Conservation (phyloP, 2,329 filamentous ascomycete species). For the Botryosphaeria dothidea region DNA sequence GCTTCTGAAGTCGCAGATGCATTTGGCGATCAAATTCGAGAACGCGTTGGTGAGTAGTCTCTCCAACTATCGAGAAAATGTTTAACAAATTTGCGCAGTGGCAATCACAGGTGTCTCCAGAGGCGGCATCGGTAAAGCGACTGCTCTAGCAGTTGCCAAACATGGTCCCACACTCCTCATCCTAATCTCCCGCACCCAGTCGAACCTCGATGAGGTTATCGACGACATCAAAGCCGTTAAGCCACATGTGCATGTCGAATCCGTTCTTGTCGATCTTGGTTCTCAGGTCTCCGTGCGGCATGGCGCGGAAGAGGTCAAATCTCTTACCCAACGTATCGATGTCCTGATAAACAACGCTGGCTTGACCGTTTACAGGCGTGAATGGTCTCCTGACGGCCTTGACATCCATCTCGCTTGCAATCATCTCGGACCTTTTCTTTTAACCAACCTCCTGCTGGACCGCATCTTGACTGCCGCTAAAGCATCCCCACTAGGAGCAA, state of each 20-base stretch:
- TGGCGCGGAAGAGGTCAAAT: conserved; percentile 36
- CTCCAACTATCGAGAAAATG: no score
- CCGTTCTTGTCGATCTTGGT: conserved; percentile 37
- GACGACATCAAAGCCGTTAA: conserved; percentile 35
- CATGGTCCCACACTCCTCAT: conserved; percentile 31
- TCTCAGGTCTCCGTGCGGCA: conserved; percentile 35
- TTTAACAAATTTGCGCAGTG: background rate
- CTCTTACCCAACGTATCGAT: conserved; percentile 38
- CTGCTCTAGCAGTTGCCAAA: conserved; percentile 31
- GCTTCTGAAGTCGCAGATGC: conserved; percentile 33
- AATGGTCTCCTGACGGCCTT: conserved; percentile 42
- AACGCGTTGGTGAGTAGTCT: conserved; percentile 27
- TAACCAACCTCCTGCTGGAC: conserved; percentile 47
- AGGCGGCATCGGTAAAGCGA: conserved; percentile 31
- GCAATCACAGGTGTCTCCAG: conserved; percentile 30
- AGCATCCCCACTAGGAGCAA: conserved; percentile 22
- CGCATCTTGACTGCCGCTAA: conserved; percentile 36
- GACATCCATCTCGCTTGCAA: conserved; percentile 50
- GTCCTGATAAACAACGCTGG: conserved; percentile 45
- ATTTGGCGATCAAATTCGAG: conserved; percentile 30
- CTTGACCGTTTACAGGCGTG: conserved; percentile 31
- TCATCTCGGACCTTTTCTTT: conserved; percentile 46
- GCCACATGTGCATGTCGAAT: conserved; percentile 36
- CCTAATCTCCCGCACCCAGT: conserved; percentile 42
- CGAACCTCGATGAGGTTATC: conserved; percentile 44